Percentiles rank a stretch among this genome's conserved stretches.
Conservation (phyloP, 805 yeast genomes). For the Teunomyces cretensis region DNA sequence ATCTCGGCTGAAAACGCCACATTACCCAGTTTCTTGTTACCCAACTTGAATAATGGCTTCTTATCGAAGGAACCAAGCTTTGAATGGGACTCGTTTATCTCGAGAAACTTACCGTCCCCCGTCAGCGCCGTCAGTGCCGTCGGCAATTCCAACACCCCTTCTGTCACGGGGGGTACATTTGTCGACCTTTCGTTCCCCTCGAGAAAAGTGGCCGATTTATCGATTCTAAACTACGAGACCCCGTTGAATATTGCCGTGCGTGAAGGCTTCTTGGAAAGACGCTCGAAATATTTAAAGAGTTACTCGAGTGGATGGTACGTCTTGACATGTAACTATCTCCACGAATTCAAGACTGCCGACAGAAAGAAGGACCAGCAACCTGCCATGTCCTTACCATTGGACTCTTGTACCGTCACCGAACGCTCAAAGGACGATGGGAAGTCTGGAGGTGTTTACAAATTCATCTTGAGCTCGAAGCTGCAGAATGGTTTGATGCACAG, state of each 20-base stretch:
- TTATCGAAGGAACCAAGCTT: conserved; percentile 73
- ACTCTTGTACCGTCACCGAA: conserved; percentile 78
- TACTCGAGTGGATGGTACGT: conserved; percentile 91
- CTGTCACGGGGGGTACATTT: conserved; percentile 35
- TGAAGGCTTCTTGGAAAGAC: conserved; percentile 80
- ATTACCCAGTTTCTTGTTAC: conserved; percentile 62
- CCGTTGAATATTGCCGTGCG: conserved; percentile 63
- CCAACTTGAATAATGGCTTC: conserved; percentile 61
- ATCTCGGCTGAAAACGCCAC: conserved; percentile 73
- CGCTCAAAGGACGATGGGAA: conserved; percentile 72
- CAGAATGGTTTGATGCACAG: conserved; percentile 72
- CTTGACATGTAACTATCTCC: conserved; percentile 81
- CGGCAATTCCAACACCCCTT: conserved; percentile 23
- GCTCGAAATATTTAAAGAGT: conserved; percentile 89
- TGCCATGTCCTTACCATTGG: conserved; percentile 76
- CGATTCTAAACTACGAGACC: conserved; percentile 67
- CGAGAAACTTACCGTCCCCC: conserved; percentile 54
- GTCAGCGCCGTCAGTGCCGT: conserved; percentile 26
- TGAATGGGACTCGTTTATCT: conserved; percentile 87
- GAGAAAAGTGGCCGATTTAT: conserved; percentile 47
- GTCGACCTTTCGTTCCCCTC: conserved; percentile 40
- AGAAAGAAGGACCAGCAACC: conserved; percentile 80
- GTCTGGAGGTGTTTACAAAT: conserved; percentile 61
- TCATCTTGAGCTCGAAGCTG: conserved; percentile 70
- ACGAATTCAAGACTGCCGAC: conserved; percentile 84